Percentiles rank a stretch among this genome's conserved stretches.
Evolutionary conservation across 768 basidiomycete species (phyloP).

Genomic region (Amanita jacksonii): DNA sequence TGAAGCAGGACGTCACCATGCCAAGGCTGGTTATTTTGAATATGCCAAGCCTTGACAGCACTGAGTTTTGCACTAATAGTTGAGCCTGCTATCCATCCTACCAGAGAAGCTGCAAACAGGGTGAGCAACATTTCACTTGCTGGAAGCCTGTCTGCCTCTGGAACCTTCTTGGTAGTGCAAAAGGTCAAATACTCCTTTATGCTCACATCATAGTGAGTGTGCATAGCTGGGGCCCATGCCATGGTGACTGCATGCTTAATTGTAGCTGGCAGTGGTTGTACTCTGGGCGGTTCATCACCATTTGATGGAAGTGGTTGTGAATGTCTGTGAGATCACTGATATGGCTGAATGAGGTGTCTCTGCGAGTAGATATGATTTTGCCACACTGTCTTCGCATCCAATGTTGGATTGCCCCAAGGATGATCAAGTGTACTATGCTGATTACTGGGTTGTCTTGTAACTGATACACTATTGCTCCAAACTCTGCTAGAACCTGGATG

Average conservation of each 20-base stretch:
- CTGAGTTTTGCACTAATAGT: constrained; percentile 17
- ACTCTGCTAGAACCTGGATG: background rate
- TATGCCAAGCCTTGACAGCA: constrained; percentile 27
- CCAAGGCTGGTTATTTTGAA: constrained; percentile 18
- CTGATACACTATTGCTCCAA: background rate
- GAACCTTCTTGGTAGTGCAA: constrained; percentile 15
- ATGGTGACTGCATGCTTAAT: background rate
- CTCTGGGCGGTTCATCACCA: background rate
- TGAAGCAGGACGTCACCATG: constrained; percentile 11
- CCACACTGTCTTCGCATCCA: too few relatives aligned
- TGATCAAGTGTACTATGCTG: background rate
- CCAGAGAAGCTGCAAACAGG: constrained; percentile 18
- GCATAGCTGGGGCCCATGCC: constrained; percentile 12
- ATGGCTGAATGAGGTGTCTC: background rate
- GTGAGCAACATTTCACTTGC: constrained; percentile 19
- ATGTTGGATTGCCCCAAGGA: too few relatives aligned
- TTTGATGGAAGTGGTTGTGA: background rate
- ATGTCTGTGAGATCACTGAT: background rate
- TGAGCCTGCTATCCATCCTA: constrained; percentile 13
- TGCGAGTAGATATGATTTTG: too few relatives aligned
- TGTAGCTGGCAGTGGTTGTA: background rate
- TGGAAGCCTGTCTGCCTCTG: constrained; percentile 11
- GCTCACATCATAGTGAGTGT: constrained; percentile 8
- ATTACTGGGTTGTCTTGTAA: background rate
- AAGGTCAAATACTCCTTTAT: constrained; percentile 12